These are phyloP conservation scores for Chlamydomonas urium DNA, from an alignment of 139 green algal genomes.

Conservation along the genomic window DNA sequence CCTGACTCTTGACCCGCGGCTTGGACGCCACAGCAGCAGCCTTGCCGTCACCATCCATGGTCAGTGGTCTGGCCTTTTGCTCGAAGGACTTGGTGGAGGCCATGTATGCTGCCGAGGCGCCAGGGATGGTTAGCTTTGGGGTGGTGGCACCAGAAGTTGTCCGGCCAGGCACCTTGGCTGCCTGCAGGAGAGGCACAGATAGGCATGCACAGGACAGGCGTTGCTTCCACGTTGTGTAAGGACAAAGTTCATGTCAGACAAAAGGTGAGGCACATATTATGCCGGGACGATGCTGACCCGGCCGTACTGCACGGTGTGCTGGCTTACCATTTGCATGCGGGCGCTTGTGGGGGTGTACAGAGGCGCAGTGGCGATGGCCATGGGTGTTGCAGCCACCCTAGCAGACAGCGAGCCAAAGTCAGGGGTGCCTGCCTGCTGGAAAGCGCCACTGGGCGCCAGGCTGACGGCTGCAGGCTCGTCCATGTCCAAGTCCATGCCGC, in stretches of 20 bases:
- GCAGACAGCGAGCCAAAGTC: no score
- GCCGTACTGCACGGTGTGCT: not conserved
- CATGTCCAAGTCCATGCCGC: slow-evolving; percentile 6
- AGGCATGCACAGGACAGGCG: not conserved
- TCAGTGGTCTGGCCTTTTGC: not conserved
- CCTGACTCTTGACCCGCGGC: not conserved
- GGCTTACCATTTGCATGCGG: not conserved
- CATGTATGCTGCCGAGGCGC: not conserved
- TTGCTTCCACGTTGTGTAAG: no score
- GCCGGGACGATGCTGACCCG: not conserved
- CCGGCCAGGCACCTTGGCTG: no score
- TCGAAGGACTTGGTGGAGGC: not conserved
- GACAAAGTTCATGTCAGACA: no score
- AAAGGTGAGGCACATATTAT: no score
- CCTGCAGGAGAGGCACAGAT: no score
- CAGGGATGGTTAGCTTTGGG: not conserved
- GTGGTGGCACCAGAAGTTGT: not conserved
- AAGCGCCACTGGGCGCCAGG: not conserved
- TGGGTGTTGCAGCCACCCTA: not conserved
- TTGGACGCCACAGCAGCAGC: not conserved
- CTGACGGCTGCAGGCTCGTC: not conserved
- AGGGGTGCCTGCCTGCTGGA: no score
- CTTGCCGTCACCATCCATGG: no score
- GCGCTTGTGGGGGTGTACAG: not conserved
- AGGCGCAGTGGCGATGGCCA: no score